Evolutionary conservation across 1,139 yeast species (phyloP).

Genomic region (Candida pseudoviswanathii): DNA sequence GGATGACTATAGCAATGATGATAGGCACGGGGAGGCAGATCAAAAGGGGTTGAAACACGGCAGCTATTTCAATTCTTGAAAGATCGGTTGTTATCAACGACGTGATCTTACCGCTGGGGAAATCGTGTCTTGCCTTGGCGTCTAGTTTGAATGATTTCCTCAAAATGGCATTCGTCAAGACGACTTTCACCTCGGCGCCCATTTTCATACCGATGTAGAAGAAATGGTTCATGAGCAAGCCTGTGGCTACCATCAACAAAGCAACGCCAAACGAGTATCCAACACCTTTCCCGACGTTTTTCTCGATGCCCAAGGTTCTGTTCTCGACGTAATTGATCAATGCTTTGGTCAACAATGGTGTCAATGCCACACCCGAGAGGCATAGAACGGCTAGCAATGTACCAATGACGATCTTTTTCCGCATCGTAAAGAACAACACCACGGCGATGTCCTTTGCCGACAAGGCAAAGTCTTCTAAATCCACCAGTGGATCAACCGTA

Average conservation of each 20-base stretch:
- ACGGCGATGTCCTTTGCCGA: conserved; percentile 17
- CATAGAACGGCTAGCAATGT: conserved; percentile 22
- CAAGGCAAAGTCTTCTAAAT: conserved; percentile 28
- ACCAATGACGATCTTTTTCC: conserved; percentile 26
- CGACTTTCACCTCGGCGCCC: conserved; percentile 39
- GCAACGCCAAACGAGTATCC: conserved; percentile 41
- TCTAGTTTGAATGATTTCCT: conserved; percentile 34
- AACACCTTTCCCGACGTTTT: conserved; percentile 31
- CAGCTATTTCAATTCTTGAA: conserved; percentile 76
- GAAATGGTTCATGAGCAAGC: conserved; percentile 61
- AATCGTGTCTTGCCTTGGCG: conserved; percentile 30
- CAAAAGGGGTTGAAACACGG: conserved; percentile 68
- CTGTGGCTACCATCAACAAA: conserved; percentile 30
- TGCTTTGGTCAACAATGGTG: conserved; percentile 32
- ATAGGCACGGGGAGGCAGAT: conserved; percentile 65
- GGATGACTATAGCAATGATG: conserved; percentile 60
- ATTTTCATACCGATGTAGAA: conserved; percentile 59
- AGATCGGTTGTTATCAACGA: conserved; percentile 76
- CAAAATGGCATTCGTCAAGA: conserved; percentile 35
- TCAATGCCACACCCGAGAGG: conserved; percentile 20
- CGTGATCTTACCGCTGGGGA: conserved; percentile 35
- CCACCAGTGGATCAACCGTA: conserved; percentile 24
- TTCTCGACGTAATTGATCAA: conserved; percentile 32
- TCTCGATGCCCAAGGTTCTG: conserved; percentile 24
- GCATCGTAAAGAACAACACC: conserved; percentile 32